Evolutionary conservation across 441 rosid species (phyloP), one percentile per base, ranked within the genome.

Genomic region (Arabidopsis hybrid): DNA sequence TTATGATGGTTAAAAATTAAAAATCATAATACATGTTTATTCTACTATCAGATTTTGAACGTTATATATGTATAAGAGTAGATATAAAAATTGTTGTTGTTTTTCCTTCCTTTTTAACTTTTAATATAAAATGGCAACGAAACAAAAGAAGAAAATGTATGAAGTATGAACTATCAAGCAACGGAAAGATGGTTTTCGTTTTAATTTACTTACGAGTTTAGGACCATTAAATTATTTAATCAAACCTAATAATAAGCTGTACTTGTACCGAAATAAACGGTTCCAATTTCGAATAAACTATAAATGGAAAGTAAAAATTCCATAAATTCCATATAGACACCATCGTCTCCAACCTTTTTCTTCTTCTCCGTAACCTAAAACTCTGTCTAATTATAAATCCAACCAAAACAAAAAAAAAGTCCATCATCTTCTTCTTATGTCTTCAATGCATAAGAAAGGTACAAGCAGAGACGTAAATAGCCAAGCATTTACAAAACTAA

Each of bases 401-500:
- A 50, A 39, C 14, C 14, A 42, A 55, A 26, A 17, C 6, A 31
- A 12, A 31, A 53, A 26, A 16, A 13, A 13, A 53, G 6, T 16
- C 26, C 9, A 17, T 16, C 10, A 40, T 18, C 43, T 26, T 53
- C 14, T 52, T 59, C 31, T 14, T 8, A 36, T 45, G 40, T 56
- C 36, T 62, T 57, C 47, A 64, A 77, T 71, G 72, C 80, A 50
- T 46, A 59, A 52, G 1, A 66, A 60, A 36, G 74, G 11, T 66
- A 51, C 77, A 34, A 77, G 76, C 77, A 65, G 50, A 52, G 76
- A 65, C 11, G 3, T 1, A 9, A 61, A 62, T 47, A 38, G 66
- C 11, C 83, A 76, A 26, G 68, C 72, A 12, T 60, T 78, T 18
- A 78, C 78, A 17, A 82, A 80, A 62, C 60, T 69, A 14, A 82